phyloP scores from a whole-genome alignment of 129 eudicot species.

The Tanacetum coccineum region DNA sequence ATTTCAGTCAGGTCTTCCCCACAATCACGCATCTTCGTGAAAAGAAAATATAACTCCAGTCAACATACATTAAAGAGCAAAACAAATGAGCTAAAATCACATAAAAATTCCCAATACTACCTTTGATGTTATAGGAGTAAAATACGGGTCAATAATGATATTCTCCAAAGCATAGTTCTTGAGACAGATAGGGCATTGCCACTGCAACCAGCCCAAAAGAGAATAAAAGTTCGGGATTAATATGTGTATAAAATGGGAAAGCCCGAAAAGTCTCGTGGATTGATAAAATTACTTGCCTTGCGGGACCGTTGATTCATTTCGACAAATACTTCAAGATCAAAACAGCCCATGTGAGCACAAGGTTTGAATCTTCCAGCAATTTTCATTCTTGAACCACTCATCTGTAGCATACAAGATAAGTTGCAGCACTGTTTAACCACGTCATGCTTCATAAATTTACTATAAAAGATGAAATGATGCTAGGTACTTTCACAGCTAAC shows the following conservation, averaged over 20 bases:
- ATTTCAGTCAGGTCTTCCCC: constrained; percentile 82
- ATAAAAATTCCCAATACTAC: constrained; percentile 26
- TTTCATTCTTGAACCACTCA: constrained; percentile 97
- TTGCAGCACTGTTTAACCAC: not conserved
- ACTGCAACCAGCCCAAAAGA: constrained; percentile 39
- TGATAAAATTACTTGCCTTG: constrained; percentile 54
- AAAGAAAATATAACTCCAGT: not conserved
- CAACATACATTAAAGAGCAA: not conserved
- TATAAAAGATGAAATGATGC: not conserved
- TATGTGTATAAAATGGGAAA: not conserved
- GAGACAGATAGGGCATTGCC: constrained; percentile 97
- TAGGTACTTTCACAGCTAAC: no score
- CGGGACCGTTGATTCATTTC: constrained; percentile 92
- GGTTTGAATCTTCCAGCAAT: constrained; percentile 94
- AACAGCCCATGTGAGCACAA: constrained; percentile 91
- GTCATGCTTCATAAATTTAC: not conserved
- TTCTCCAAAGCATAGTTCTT: constrained; percentile 83
- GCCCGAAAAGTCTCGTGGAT: not conserved
- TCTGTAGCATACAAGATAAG: constrained; percentile 42
- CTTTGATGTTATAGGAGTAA: constrained; percentile 75
- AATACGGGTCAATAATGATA: constrained; percentile 84
- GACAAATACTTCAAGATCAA: constrained; percentile 85
- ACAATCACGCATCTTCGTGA: constrained; percentile 51
- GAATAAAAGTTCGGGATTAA: not conserved
- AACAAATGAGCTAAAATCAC: constrained; percentile 1